Evolutionary conservation across 2,329 filamentous ascomycete species (phyloP).

Genomic region (Xylaria sp.): DNA sequence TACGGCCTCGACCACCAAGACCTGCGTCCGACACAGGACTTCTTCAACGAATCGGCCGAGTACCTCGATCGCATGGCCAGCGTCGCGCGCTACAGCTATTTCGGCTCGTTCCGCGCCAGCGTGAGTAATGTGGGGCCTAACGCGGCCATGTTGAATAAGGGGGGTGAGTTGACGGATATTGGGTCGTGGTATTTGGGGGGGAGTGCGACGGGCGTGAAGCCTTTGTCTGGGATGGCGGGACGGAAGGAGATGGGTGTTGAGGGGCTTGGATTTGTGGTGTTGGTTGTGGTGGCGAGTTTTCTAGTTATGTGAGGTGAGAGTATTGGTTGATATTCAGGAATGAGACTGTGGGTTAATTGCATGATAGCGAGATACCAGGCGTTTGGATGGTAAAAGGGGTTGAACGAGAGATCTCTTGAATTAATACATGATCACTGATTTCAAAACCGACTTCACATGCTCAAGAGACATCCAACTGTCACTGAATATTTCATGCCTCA

Average conservation of each 20-base stretch:
- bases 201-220: slow-evolving; percentile 41
- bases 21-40: slow-evolving; percentile 53
- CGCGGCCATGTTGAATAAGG: slow-evolving; percentile 61
- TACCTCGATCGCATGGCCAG: slow-evolving; percentile 62
- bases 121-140: slow-evolving; percentile 71
- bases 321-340: neutral
- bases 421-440: too few relatives aligned
- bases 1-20: slow-evolving; percentile 58
- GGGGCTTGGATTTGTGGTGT: neutral
- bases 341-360: neutral
- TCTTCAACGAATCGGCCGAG: slow-evolving; percentile 61
- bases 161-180: slow-evolving; percentile 67
- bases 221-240: slow-evolving; percentile 23
- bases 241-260: neutral
- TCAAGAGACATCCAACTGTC: too few relatives aligned
- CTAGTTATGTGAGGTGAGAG: neutral
- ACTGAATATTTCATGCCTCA: too few relatives aligned
- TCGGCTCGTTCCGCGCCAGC: slow-evolving; percentile 65
- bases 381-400: neutral
- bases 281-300: neutral
- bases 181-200: slow-evolving; percentile 71
- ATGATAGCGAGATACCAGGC: neutral
- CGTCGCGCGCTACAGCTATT: slow-evolving; percentile 67
- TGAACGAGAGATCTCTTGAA: too few relatives aligned
- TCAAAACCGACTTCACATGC: too few relatives aligned